Evolutionary conservation across 495 filamentous ascomycete genomes (phyloP).

Genomic region (Pseudomonodictys pantanalensis): DNA sequence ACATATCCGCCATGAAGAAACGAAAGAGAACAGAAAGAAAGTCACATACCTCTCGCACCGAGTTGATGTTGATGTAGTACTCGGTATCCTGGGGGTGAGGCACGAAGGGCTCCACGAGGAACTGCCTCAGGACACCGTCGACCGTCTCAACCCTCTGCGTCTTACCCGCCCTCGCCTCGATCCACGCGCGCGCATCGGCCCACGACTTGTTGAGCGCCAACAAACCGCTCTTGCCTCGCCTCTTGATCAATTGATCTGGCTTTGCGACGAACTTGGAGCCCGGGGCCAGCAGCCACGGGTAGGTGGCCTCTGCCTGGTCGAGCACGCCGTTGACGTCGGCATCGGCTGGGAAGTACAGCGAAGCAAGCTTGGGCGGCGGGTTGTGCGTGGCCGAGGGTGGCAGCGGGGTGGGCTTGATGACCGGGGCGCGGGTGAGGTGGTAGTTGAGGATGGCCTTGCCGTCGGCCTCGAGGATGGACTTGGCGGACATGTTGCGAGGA

Average conservation of each 20-base stretch:
- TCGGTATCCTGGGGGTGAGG: conserved; percentile 90
- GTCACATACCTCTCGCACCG: conserved; percentile 76
- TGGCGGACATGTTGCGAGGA: conserved; percentile 76
- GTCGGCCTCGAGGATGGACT: conserved; percentile 97
- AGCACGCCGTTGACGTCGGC: conserved; percentile 78
- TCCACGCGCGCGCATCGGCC: conserved; percentile 88
- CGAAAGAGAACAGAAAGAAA: conserved; percentile 12
- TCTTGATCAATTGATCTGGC: conserved; percentile 99
- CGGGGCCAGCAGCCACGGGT: conserved; percentile 82
- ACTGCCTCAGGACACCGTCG: conserved; percentile 82
- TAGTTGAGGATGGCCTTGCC: conserved; percentile 99
- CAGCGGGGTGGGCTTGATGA: conserved; percentile 97
- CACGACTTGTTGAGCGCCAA: conserved; percentile 96
- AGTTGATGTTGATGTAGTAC: conserved; percentile 98
- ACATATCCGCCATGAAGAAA: neutral
- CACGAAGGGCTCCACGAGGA: conserved; percentile 98
- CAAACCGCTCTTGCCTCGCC: conserved; percentile 96
- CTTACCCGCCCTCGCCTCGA: conserved; percentile 88
- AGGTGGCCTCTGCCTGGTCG: conserved; percentile 90
- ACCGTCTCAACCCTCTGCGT: conserved; percentile 87
- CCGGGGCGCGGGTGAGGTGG: conserved; percentile 95
- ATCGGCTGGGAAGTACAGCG: conserved; percentile 89
- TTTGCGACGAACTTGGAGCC: conserved; percentile 96
- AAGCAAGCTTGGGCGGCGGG: conserved; percentile 82
- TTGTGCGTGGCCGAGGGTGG: conserved; percentile 85